Percentiles rank a stretch among this genome's conserved stretches.
These are phyloP conservation scores for Myxozyma monticola DNA, from an alignment of 805 yeast species.

Conservation along the genomic window DNA sequence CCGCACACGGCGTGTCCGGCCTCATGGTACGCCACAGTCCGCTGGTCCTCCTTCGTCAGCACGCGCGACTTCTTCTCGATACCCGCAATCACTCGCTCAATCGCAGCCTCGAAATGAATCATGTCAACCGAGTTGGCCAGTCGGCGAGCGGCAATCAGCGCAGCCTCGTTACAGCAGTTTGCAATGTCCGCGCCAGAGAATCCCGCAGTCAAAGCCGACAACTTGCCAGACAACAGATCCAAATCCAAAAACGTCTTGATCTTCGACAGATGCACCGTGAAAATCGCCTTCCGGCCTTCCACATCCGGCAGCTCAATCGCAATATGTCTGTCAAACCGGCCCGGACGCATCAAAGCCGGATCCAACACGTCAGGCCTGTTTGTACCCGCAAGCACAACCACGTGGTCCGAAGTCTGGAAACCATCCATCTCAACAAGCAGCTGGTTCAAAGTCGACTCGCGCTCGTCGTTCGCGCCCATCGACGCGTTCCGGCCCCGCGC, in stretches of 20 bases:
- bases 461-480: slow-evolving; percentile 76
- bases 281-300: slow-evolving; percentile 91
- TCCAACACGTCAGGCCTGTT: slow-evolving; percentile 93
- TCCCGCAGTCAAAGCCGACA: slow-evolving; percentile 96
- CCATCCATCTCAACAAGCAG: slow-evolving; percentile 99
- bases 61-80: slow-evolving; percentile 85
- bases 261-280: slow-evolving; percentile 77
- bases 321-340: slow-evolving; percentile 94
- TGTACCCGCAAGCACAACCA: slow-evolving; percentile 96
- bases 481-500: slow-evolving; percentile 58
- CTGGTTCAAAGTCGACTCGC: slow-evolving; percentile 95
- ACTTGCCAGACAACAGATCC: slow-evolving; percentile 70
- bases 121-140: slow-evolving; percentile 69
- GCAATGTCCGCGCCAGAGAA: slow-evolving; percentile 99
- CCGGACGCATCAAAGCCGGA: slow-evolving; percentile 91
- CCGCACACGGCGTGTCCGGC: slow-evolving; percentile 99
- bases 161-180: slow-evolving; percentile 95
- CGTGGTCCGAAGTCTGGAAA: slow-evolving; percentile 84
- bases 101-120: slow-evolving; percentile 89
- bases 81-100: slow-evolving; percentile 96
- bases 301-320: slow-evolving; percentile 90
- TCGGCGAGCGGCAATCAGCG: slow-evolving; percentile 90
- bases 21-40: slow-evolving; percentile 93
- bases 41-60: slow-evolving; percentile 81
- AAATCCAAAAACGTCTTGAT: slow-evolving; percentile 59